Conservation (phyloP, 2,329 filamentous ascomycete species). For the Pyrenochaeta sp. region DNA sequence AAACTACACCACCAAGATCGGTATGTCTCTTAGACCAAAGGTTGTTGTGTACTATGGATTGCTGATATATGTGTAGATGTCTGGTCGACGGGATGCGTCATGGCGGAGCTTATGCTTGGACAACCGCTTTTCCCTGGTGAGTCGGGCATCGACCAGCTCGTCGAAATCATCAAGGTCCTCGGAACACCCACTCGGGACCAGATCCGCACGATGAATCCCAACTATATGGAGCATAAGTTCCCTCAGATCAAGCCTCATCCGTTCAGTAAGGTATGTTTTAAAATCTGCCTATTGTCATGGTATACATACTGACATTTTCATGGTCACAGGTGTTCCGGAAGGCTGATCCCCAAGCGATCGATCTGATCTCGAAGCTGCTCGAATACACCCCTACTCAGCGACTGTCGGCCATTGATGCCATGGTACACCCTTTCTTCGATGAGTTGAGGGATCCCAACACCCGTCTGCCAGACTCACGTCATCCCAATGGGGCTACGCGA, state of each 20-base stretch:
- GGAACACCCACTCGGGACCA: slow-evolving; percentile 97
- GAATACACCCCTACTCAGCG: slow-evolving; percentile 98
- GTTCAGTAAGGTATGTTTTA: slow-evolving; percentile 82
- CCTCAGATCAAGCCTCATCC: slow-evolving; percentile 99
- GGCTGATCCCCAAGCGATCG: slow-evolving; percentile 90
- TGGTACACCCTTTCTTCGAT: slow-evolving; percentile 99
- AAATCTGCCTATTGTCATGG: neutral
- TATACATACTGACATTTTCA: slow-evolving; percentile 2
- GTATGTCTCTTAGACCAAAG: slow-evolving; percentile 62
- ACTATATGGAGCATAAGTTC: slow-evolving; percentile 99
- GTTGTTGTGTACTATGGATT: neutral
- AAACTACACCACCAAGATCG: slow-evolving; percentile 99
- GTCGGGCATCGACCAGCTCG: slow-evolving; percentile 96
- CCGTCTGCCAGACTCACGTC: slow-evolving; percentile 91
- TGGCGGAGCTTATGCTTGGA: slow-evolving; percentile 98
- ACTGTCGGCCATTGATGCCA: slow-evolving; percentile 90
- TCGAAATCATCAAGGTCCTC: slow-evolving; percentile 99
- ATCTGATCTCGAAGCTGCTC: slow-evolving; percentile 89
- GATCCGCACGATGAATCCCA: slow-evolving; percentile 99
- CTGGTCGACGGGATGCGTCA: slow-evolving; percentile 98
- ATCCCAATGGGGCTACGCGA: slow-evolving; percentile 79
- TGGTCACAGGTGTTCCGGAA: slow-evolving; percentile 83
- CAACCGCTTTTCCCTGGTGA: slow-evolving; percentile 98
- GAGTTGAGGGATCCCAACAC: slow-evolving; percentile 92
- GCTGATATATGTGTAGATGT: slow-evolving; percentile 72